Evolutionary conservation across 2,329 filamentous ascomycete species (phyloP), one percentile per base, ranked within the genome.

Genomic region (Cadophora sp.): DNA sequence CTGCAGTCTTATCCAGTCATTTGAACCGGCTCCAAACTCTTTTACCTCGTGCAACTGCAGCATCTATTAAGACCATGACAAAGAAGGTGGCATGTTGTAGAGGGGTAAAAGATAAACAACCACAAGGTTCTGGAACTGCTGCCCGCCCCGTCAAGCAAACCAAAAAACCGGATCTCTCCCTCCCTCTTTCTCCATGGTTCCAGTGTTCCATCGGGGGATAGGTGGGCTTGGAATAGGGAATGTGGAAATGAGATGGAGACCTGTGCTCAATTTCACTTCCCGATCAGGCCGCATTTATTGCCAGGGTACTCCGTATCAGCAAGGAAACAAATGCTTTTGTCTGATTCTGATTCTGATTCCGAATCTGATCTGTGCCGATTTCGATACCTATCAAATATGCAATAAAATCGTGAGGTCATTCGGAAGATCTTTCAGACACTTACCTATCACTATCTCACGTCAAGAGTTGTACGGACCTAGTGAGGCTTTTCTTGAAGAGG

Each of bases 161-260:
- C 33, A 30, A 39, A 22, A 39, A 39, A n/a, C 24, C 50, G 50
- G 50, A 53, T 53, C 24, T 11, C 14, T 33, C 53, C 6, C 33
- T 22, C 51, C 2, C n/a, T n/a, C n/a, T 22, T 27, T 14, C n/a
- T 39, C 16, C 43, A 20, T 5, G 16, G 43, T 45, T n/a, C 43
- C 43, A 39, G 53, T 30, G 53, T 41, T 20, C 53, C 33, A 39
- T 56, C 33, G 53, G 7, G 18, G 33, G 5, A n/a, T 39, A 33
- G 53, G 6, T n/a, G 51, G 30, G 24, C 50, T 53, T 53, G 27
- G 50, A 33, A 18, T 18, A 53, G 33, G 24, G 22, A 36, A 61
- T 61, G 59, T 61, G 59, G 59, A 61, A 61, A 61, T 61, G 59
- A 61, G 43, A 30, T 61, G 16, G 39, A 47, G 24, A 27, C 24